Conservation (phyloP, 2,329 filamentous ascomycete species). For the Thelonectria rubi region DNA sequence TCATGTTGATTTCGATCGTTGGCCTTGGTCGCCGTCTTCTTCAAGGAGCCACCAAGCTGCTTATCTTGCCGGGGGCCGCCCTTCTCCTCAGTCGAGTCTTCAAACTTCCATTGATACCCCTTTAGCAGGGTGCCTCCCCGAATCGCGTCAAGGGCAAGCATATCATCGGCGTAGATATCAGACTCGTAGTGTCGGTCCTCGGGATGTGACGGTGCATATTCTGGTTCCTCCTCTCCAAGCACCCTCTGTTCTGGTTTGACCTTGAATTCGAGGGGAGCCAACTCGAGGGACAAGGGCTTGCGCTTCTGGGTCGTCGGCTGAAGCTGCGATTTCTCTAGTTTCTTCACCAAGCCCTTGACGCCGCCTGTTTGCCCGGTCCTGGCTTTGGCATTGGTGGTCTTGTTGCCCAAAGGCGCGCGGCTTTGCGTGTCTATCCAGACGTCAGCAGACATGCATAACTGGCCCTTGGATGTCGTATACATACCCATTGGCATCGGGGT, state of each 20-base stretch:
- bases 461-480: constrained; percentile 32
- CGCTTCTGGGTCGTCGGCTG: constrained; percentile 69
- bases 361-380: constrained; percentile 72
- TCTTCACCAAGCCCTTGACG: constrained; percentile 66
- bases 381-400: constrained; percentile 94
- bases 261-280: constrained; percentile 68
- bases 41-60: constrained; percentile 64
- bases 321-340: constrained; percentile 69
- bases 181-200: constrained; percentile 74
- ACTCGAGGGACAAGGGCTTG: constrained; percentile 63
- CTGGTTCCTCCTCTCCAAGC: constrained; percentile 72
- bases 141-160: constrained; percentile 65
- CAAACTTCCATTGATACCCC: constrained; percentile 69
- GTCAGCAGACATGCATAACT: constrained; percentile 23
- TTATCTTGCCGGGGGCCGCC: constrained; percentile 71
- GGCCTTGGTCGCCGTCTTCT: constrained; percentile 62
- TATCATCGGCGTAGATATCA: constrained; percentile 69
- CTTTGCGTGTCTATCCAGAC: constrained; percentile 55
- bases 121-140: constrained; percentile 67
- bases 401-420: constrained; percentile 87
- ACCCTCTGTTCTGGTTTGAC: constrained; percentile 64
- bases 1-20: constrained; percentile 72
- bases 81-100: constrained; percentile 72
- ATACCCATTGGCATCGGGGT: constrained; percentile 86
- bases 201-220: constrained; percentile 85